Evolutionary conservation across 495 filamentous ascomycete species (phyloP).

Genomic region (Diplogelasinospora grovesii): DNA sequence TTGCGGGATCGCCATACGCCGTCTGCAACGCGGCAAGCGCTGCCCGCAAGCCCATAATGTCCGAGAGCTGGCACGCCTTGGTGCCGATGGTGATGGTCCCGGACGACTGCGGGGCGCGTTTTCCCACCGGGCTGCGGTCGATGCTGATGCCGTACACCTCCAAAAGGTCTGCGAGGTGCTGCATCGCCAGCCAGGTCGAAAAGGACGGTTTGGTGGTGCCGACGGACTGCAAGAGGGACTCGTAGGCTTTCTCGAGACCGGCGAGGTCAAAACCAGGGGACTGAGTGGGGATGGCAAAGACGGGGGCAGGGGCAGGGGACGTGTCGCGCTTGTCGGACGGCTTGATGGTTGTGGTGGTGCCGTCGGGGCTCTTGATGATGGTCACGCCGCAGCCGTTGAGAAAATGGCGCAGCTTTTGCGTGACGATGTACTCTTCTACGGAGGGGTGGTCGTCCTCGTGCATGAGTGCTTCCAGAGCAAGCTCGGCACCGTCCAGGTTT

Average conservation of each 20-base stretch:
- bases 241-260: slow-evolving; percentile 15
- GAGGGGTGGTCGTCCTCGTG: slow-evolving; percentile 18
- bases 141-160: slow-evolving; percentile 15
- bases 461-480: slow-evolving; percentile 14
- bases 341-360: slow-evolving; percentile 30
- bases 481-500: slow-evolving; percentile 14
- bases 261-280: slow-evolving; percentile 11
- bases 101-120: too few species aligned
- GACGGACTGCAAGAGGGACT: slow-evolving; percentile 5
- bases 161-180: slow-evolving; percentile 27
- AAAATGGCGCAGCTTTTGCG: slow-evolving; percentile 24
- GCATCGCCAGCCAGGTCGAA: slow-evolving; percentile 14
- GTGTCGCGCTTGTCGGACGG: slow-evolving; percentile 19
- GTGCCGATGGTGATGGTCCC: slow-evolving; percentile 17
- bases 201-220: slow-evolving; percentile 14
- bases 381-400: slow-evolving; percentile 32
- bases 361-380: slow-evolving; percentile 30
- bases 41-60: slow-evolving; percentile 13
- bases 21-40: slow-evolving; percentile 13
- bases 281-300: background rate
- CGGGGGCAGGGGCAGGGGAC: background rate
- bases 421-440: slow-evolving; percentile 20
- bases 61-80: slow-evolving; percentile 12
- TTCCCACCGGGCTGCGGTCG: slow-evolving; percentile 13
- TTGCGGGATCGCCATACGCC: slow-evolving; percentile 15